These are phyloP conservation scores for Zalaria obscura DNA, from an alignment of 2,329 filamentous ascomycete genomes.

Conservation along the genomic window DNA sequence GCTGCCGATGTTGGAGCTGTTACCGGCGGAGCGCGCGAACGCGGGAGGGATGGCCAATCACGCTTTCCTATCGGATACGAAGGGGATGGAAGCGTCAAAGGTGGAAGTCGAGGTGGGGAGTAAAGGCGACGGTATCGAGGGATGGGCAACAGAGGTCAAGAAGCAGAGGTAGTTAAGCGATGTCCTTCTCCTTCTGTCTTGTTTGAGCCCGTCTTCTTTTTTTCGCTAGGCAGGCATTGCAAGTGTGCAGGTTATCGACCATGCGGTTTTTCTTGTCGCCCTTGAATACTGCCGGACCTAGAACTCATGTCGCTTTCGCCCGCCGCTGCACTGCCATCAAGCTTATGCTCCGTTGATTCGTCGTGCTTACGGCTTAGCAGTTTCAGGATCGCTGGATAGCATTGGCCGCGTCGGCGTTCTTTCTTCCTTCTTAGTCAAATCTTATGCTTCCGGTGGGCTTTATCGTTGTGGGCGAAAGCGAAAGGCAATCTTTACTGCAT, in stretches of 20 bases:
- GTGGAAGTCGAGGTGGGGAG: slow-evolving; percentile 67
- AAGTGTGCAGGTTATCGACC: slow-evolving; percentile 1
- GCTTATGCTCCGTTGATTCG: too few relatives aligned
- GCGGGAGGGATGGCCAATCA: slow-evolving; percentile 90
- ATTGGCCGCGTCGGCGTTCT: too few relatives aligned
- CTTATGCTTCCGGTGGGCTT: too few relatives aligned
- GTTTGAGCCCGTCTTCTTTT: neutral
- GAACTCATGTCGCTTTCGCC: too few relatives aligned
- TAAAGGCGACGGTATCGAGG: slow-evolving; percentile 82
- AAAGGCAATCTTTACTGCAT: too few relatives aligned
- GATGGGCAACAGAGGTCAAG: slow-evolving; percentile 73
- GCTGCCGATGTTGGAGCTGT: slow-evolving; percentile 76
- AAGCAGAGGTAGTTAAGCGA: slow-evolving; percentile 50
- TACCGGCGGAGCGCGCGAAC: slow-evolving; percentile 81
- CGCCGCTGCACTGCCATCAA: too few relatives aligned
- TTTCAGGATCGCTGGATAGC: too few relatives aligned
- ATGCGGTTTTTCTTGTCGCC: too few relatives aligned
- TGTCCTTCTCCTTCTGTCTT: neutral
- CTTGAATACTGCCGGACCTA: too few relatives aligned
- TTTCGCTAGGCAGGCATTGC: neutral
- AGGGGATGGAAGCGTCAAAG: slow-evolving; percentile 71
- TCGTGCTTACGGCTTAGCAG: too few relatives aligned
- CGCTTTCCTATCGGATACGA: slow-evolving; percentile 67
- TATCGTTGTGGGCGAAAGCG: too few relatives aligned
- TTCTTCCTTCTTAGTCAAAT: too few relatives aligned